Base-by-base conservation (phyloP, 2,329 filamentous ascomycete species). In the Podosphaera xanthii region DNA sequence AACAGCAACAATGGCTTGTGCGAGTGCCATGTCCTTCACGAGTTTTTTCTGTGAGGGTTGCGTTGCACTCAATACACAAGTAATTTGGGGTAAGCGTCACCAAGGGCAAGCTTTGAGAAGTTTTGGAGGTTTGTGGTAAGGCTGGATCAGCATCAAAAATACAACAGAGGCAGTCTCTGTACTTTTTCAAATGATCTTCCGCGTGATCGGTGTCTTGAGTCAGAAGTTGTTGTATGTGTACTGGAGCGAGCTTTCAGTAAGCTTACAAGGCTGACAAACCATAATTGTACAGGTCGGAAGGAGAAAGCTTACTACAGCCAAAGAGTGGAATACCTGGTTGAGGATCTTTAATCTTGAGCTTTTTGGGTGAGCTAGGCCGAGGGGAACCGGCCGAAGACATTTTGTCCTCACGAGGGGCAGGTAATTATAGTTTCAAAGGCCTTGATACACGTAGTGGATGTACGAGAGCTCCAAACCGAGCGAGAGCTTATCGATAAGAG, bases 1-100 rank as follows among this genome's bases (percentile, higher is more conserved):
- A 75, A 89, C 85, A 87, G 65, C 90, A 88, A 58, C 81, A 77
- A 70, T 91, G 86, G 57, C 75, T 74, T 68, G 85, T 87, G 59
- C 82, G 79, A 14, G 75, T 77, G 10, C 82, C 82, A 70, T 91
- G 86, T 66, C 78, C 78, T 57, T 77, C 71, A 58, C 82, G 76
- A 62, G 85, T 81, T 58, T 84, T 78, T 62, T 82, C 78, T 10
- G 78, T 79, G 61, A 84, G 77, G 31, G 85, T 86, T 57, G 75
- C 77, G 9, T 83, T 80, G 66, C 86, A 91, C 70, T 87, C 84
- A 56, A 87, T 71, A 65, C 84, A 87, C 34, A 87, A 76, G 67
- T 83, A 87, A 65, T 84, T 85, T 54, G 82, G 77, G 12, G 81
- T 83, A 60, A 85, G 70, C 4, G 78, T 80, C 8, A 81, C 83